Evolutionary conservation across 768 basidiomycete genomes (phyloP).

Genomic region (Mycena sanguinolenta): DNA sequence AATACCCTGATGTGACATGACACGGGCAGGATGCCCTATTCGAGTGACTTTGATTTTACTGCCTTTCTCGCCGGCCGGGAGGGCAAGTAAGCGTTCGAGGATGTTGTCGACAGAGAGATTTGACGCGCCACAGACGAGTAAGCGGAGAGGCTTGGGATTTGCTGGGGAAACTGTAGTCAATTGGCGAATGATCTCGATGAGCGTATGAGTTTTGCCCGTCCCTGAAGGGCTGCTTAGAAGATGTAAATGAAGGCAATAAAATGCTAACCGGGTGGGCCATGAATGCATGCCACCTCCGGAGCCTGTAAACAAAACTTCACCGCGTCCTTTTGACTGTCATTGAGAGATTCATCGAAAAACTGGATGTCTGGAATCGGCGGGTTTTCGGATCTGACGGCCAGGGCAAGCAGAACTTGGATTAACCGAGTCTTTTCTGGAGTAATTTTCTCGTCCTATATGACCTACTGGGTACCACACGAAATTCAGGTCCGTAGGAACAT

Average conservation of each 20-base stretch:
- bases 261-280: slow-evolving; percentile 90
- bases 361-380: slow-evolving; percentile 55
- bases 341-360: slow-evolving; percentile 85
- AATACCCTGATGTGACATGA: slow-evolving; percentile 79
- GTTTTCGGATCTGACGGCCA: slow-evolving; percentile 60
- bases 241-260: neutral
- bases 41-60: slow-evolving; percentile 78
- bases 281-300: slow-evolving; percentile 90
- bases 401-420: slow-evolving; percentile 79
- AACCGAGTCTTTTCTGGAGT: slow-evolving; percentile 63
- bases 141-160: slow-evolving; percentile 66
- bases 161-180: slow-evolving; percentile 63
- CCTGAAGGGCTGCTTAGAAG: slow-evolving; percentile 53
- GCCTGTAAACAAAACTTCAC: slow-evolving; percentile 87
- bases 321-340: slow-evolving; percentile 87
- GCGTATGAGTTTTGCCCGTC: slow-evolving; percentile 96
- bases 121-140: slow-evolving; percentile 93
- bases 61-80: slow-evolving; percentile 65
- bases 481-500: slow-evolving; percentile 1
- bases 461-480: slow-evolving; percentile 27
- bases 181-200: slow-evolving; percentile 94
- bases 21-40: slow-evolving; percentile 96
- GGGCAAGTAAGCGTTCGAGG: slow-evolving; percentile 82
- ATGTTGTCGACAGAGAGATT: slow-evolving; percentile 98
- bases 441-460: slow-evolving; percentile 55